Conservation (phyloP, 2,329 filamentous ascomycete species). For the Phialocephala subalpina region DNA sequence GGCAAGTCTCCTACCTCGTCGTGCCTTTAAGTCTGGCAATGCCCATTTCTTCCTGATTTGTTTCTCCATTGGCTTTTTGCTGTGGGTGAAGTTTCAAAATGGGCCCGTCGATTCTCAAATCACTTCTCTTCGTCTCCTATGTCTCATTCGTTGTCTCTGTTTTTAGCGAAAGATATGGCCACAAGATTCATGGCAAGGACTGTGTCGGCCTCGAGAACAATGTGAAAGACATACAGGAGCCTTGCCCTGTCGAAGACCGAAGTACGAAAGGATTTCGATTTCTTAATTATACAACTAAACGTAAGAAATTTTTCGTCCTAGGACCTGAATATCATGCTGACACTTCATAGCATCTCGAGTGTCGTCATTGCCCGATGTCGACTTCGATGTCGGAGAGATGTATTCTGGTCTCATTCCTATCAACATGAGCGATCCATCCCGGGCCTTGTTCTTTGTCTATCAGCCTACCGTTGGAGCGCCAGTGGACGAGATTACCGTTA, state of each 20-base stretch:
- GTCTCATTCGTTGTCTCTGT: background rate
- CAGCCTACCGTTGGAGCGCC: slow-evolving; percentile 56
- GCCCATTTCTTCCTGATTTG: background rate
- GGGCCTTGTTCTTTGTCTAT: slow-evolving; percentile 59
- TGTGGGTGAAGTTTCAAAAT: background rate
- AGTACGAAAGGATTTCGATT: slow-evolving; percentile 19
- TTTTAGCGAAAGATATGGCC: background rate
- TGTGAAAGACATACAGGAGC: background rate
- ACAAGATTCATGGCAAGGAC: background rate
- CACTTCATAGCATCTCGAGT: slow-evolving; percentile 32
- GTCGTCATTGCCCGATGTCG: slow-evolving; percentile 33
- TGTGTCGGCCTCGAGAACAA: background rate
- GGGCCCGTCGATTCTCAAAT: background rate
- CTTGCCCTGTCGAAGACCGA: background rate
- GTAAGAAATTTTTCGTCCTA: slow-evolving; percentile 13
- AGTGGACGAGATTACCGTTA: slow-evolving; percentile 52
- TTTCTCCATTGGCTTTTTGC: background rate
- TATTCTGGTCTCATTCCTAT: slow-evolving; percentile 57
- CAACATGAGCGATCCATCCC: slow-evolving; percentile 49
- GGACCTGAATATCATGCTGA: background rate
- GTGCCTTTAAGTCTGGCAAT: background rate
- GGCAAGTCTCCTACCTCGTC: background rate
- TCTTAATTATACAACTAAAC: slow-evolving; percentile 16
- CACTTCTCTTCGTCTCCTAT: background rate
- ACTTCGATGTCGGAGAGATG: slow-evolving; percentile 37